Base-by-base conservation (phyloP, 1,284 basidiomycete genomes). In the Xerocomus minutiporus region DNA sequence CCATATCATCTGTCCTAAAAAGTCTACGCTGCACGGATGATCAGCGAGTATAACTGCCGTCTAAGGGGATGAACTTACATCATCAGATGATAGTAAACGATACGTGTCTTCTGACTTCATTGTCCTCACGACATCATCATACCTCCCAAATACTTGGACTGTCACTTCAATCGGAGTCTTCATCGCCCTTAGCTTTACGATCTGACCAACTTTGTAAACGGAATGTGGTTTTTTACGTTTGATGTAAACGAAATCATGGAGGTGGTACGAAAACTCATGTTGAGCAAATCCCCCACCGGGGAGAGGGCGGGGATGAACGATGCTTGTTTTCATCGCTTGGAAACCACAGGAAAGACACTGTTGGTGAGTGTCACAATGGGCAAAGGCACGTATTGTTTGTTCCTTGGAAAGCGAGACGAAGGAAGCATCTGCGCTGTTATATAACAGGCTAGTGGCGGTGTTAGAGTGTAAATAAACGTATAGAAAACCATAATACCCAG, bases 211-310 rank as follows among this genome's bases (percentile, higher is more conserved):
- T 4, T 69, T 62, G 46, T 82, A 73, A 2, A 80, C 61, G 0
- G 61, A 54, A 34, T 66, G 60, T 1, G 57, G 20, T 46, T 57
- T 46, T 53, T 63, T 48, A 15, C 44, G 71, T 54, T 62, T 71
- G 57, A 84, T 49, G 59, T 84, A 88, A 8, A 85, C 73, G 59
- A 80, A 85, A 58, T 87, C 84, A 53, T 74, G 47, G 17, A 68
- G 45, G 61, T 88, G 85, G 60, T 82, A 87, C 3, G 64, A 58
- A 12, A 74, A 62, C 7, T 78, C 78, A 8, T 62, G 56, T 31
- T 68, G 57, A 4, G 64, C 59, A 25, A 78, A 68, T 9, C 71
- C 73, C 46, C 68, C 64, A 8, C 59, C 61, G 0, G 64, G 59
- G 25, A 64, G 62, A n/a, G 58, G 58, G 39, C 56, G 55, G 29